A percentile compares a stretch with the other conserved stretches of the same genome.
Evolutionary conservation across 495 filamentous ascomycete genomes (phyloP).

Genomic region (Hyaloscypha hepaticicola): DNA sequence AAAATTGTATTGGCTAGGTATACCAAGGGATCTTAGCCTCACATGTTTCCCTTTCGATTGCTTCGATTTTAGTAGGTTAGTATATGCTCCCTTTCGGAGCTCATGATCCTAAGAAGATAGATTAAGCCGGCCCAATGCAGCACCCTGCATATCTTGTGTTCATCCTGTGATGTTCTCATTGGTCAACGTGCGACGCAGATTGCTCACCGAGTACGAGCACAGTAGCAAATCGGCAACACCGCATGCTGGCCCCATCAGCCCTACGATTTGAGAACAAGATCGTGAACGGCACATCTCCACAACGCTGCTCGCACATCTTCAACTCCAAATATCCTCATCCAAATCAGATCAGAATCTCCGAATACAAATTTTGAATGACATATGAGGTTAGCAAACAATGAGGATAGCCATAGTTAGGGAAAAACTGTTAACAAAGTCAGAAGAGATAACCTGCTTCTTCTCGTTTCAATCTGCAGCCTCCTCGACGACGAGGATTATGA

Average conservation of each 20-base stretch:
- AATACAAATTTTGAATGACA: not conserved
- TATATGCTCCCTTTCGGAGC: not conserved
- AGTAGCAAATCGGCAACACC: not conserved
- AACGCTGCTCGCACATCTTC: not conserved
- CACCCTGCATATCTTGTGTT: not conserved
- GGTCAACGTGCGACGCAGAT: not conserved
- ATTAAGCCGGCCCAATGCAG: not conserved
- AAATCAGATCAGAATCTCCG: not conserved
- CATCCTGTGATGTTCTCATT: not conserved
- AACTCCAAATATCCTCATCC: not conserved
- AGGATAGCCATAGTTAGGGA: not conserved
- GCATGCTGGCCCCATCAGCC: constrained; percentile 5
- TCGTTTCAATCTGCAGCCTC: not conserved
- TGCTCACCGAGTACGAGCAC: not conserved
- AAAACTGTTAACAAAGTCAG: not conserved
- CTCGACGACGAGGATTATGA: constrained; percentile 6
- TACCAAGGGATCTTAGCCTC: not conserved
- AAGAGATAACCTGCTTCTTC: too few species aligned
- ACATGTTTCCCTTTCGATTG: not conserved
- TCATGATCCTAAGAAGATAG: not conserved
- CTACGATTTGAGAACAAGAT: constrained; percentile 5
- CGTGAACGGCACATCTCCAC: not conserved
- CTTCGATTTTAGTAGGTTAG: not conserved
- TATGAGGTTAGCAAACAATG: constrained; percentile 7
- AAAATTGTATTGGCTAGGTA: not conserved